These are phyloP conservation scores for Pilaira anomala DNA, from an alignment of 192 early-diverging fungal genomes.

Conservation along the genomic window DNA sequence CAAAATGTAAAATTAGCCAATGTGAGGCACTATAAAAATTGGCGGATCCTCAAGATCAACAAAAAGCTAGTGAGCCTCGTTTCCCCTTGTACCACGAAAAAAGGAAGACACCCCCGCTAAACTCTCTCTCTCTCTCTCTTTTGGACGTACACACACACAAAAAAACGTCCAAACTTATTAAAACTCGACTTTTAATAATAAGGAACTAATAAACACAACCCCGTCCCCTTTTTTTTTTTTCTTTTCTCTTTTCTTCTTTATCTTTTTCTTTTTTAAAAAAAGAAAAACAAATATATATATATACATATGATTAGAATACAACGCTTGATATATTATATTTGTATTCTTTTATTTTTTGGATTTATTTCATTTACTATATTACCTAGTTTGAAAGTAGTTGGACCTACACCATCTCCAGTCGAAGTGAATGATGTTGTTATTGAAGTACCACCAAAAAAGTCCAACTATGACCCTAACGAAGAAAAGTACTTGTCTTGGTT, in stretches of 20 bases:
- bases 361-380: slow-evolving; percentile 2
- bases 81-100: no score
- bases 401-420: neutral
- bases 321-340: slow-evolving; percentile 1
- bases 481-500: slow-evolving; percentile 19
- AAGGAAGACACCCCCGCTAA: no score
- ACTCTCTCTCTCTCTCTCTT: no score
- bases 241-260: neutral
- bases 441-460: neutral
- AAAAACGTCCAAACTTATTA: no score
- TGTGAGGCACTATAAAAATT: no score
- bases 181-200: neutral
- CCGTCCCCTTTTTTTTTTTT: neutral
- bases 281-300: no score
- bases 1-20: no score
- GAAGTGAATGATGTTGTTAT: no score
- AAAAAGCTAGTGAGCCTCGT: no score
- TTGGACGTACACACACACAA: no score
- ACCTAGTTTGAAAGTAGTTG: neutral
- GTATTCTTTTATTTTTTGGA: slow-evolving; percentile 6
- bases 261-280: slow-evolving; percentile 5
- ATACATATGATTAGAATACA: slow-evolving; percentile 16
- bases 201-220: neutral
- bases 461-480: slow-evolving; percentile 5
- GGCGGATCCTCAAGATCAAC: no score